A percentile compares a stretch with the other conserved stretches of the same genome.
These are phyloP conservation scores for Phytophthora aleatoria DNA, from an alignment of 352 stramenopile genomes.

Conservation along the genomic window DNA sequence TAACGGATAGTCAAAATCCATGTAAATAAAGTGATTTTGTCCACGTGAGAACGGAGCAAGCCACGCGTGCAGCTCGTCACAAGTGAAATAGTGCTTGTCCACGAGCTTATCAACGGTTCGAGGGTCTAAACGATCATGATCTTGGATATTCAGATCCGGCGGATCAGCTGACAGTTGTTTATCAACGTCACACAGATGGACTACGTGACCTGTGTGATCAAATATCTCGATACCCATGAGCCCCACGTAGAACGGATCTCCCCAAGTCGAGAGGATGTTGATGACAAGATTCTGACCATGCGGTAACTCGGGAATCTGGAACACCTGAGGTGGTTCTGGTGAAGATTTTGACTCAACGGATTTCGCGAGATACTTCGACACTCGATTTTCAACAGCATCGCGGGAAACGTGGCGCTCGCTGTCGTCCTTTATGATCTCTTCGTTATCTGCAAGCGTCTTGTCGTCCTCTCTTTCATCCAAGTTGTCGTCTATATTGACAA, in stretches of 20 bases:
- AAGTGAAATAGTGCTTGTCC: slow-evolving; percentile 88
- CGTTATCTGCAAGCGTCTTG: slow-evolving; percentile 8
- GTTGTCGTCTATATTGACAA: slow-evolving; percentile 77
- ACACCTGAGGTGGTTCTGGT: slow-evolving; percentile 38
- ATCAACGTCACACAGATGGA: slow-evolving; percentile 65
- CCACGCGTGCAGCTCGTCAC: slow-evolving; percentile 90
- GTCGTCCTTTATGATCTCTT: slow-evolving; percentile 10
- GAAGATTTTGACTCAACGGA: slow-evolving; percentile 14
- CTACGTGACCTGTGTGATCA: slow-evolving; percentile 72
- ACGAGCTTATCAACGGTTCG: slow-evolving; percentile 89
- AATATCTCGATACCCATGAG: slow-evolving; percentile 92
- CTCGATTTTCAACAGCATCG: slow-evolving; percentile 13
- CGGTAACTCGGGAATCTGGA: slow-evolving; percentile 77
- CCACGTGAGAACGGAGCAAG: slow-evolving; percentile 81
- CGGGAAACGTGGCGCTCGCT: slow-evolving; percentile 1
- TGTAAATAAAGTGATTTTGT: slow-evolving; percentile 79
- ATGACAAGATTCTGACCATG: slow-evolving; percentile 74
- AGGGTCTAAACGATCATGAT: slow-evolving; percentile 74
- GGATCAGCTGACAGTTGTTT: slow-evolving; percentile 81
- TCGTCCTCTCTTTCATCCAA: slow-evolving; percentile 24
- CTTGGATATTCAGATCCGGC: slow-evolving; percentile 82
- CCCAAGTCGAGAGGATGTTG: slow-evolving; percentile 89
- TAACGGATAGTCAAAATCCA: slow-evolving; percentile 79
- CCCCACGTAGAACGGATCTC: slow-evolving; percentile 91
- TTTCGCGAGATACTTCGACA: slow-evolving; percentile 28